Evolutionary conservation across 2,329 filamentous ascomycete genomes (phyloP).

Genomic region (Dothideomycetes sp.): DNA sequence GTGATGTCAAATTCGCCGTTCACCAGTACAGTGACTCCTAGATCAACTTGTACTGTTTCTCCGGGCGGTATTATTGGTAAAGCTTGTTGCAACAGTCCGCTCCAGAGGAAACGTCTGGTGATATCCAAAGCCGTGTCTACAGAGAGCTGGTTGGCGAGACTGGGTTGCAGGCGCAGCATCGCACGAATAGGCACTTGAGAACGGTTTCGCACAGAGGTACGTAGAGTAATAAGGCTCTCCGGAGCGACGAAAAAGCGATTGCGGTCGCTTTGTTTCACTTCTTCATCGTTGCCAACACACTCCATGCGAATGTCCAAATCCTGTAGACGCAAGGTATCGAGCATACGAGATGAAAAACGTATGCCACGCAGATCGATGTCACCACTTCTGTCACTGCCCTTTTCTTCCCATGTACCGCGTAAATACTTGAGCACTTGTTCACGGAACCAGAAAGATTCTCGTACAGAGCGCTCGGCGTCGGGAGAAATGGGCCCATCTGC

Average conservation of each 20-base stretch:
- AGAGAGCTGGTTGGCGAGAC: conserved; percentile 59
- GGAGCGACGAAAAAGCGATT: conserved; percentile 40
- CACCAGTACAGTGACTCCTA: conserved; percentile 68
- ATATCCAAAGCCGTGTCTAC: conserved; percentile 68
- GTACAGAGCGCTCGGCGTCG: conserved; percentile 64
- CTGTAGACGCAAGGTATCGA: conserved; percentile 72
- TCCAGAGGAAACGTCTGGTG: conserved; percentile 74
- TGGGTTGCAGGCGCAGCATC: conserved; percentile 66
- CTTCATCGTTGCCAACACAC: conserved; percentile 13
- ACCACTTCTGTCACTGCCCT: conserved; percentile 51
- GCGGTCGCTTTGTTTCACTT: conserved; percentile 34
- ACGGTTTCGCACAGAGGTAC: conserved; percentile 65
- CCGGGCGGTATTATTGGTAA: conserved; percentile 55
- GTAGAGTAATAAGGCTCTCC: conserved; percentile 61
- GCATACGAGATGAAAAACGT: conserved; percentile 65
- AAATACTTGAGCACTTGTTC: conserved; percentile 67
- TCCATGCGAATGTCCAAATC: conserved; percentile 38
- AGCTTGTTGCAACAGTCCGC: conserved; percentile 69
- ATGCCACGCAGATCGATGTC: conserved; percentile 68
- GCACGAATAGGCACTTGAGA: conserved; percentile 58
- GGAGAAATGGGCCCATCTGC: conserved; percentile 62
- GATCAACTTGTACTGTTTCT: conserved; percentile 48
- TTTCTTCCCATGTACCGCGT: conserved; percentile 61
- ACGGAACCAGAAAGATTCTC: conserved; percentile 87
- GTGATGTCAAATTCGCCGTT: conserved; percentile 75